Conservation (phyloP, 495 filamentous ascomycete species). For the Platismatia glauca region DNA sequence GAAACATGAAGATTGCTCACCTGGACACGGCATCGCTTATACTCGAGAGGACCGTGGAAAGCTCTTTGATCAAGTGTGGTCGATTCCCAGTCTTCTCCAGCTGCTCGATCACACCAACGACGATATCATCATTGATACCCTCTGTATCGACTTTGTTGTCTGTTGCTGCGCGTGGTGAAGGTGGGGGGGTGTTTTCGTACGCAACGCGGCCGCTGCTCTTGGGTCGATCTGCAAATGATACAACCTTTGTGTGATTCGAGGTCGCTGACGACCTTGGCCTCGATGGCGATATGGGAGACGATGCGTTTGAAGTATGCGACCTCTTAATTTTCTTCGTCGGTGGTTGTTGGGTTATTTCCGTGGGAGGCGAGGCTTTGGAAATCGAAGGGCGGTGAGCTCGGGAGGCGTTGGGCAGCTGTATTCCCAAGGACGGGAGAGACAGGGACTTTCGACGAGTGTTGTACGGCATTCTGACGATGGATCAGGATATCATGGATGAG, state of each 20-base stretch:
- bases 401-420: constrained; percentile 74
- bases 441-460: constrained; percentile 96
- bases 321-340: constrained; percentile 81
- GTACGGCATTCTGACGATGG: constrained; percentile 65
- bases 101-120: constrained; percentile 83
- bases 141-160: constrained; percentile 69
- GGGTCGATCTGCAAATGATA: constrained; percentile 37
- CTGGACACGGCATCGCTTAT: constrained; percentile 79
- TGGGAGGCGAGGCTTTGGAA: constrained; percentile 44
- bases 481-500: constrained; percentile 8
- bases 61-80: constrained; percentile 89
- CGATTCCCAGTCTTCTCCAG: constrained; percentile 87
- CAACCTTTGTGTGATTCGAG: constrained; percentile 29
- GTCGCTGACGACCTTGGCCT: constrained; percentile 32
- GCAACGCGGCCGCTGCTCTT: constrained; percentile 35
- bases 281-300: constrained; percentile 44
- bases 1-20: constrained; percentile 43
- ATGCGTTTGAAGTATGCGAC: constrained; percentile 53
- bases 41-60: constrained; percentile 68
- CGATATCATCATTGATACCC: constrained; percentile 90
- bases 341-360: constrained; percentile 47
- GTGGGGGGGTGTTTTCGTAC: constrained; percentile 74
- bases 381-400: constrained; percentile 57
- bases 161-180: constrained; percentile 56
- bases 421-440: constrained; percentile 86